Evolutionary conservation across 176 grass and related monocot species (phyloP).

Genomic region (Carex cristatella): DNA sequence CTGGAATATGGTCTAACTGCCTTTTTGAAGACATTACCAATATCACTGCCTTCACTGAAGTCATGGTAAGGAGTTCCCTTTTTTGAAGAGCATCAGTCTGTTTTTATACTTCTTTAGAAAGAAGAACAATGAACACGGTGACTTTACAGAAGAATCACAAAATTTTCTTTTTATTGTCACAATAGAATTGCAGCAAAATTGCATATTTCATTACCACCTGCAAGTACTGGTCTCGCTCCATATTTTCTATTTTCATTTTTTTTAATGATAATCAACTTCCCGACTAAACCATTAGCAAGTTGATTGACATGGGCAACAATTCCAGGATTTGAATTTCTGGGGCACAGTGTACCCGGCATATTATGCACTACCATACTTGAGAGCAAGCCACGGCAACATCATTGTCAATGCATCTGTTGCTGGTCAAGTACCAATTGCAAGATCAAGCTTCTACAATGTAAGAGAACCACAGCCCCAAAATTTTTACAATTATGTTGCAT

Average conservation of each 20-base stretch:
- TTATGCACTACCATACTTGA: slow-evolving; percentile 58
- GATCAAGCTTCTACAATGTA: slow-evolving; percentile 60
- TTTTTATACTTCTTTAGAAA: neutral
- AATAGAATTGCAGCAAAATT: neutral
- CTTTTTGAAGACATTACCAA: slow-evolving; percentile 53
- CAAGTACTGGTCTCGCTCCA: neutral
- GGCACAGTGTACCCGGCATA: slow-evolving; percentile 57
- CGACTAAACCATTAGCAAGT: neutral
- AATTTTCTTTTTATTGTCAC: too few relatives aligned
- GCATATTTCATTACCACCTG: neutral
- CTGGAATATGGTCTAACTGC: slow-evolving; percentile 44
- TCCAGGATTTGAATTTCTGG: slow-evolving; percentile 72
- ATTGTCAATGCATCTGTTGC: slow-evolving; percentile 36
- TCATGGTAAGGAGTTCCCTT: slow-evolving; percentile 36
- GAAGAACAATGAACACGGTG: neutral
- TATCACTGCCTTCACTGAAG: slow-evolving; percentile 43
- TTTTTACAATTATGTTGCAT: neutral
- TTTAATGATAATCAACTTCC: neutral
- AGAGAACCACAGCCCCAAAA: slow-evolving; percentile 3
- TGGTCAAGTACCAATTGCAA: slow-evolving; percentile 24
- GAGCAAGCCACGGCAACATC: slow-evolving; percentile 44
- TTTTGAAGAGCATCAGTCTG: neutral
- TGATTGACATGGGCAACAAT: neutral
- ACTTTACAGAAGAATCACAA: neutral
- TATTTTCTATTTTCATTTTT: neutral